phyloP scores from a whole-genome alignment of 768 basidiomycete species.

The Suillus brevipes region DNA sequence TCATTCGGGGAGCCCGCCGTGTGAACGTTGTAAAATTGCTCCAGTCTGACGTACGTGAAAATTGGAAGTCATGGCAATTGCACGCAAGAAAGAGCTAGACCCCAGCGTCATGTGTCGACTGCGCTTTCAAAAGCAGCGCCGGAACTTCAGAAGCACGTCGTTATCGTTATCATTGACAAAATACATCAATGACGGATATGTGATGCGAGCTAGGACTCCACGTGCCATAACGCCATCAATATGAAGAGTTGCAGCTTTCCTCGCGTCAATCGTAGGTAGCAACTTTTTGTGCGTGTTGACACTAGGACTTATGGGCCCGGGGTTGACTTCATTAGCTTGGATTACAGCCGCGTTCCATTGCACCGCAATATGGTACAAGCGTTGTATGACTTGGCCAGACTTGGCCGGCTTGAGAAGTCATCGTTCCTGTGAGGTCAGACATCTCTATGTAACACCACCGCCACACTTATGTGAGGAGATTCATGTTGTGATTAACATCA shows the following conservation, averaged over 20 bases:
- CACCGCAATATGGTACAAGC: background rate
- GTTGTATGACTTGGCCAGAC: background rate
- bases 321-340: background rate
- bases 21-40: background rate
- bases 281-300: background rate
- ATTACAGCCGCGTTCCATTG: background rate
- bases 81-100: no score
- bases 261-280: background rate
- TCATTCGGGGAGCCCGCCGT: background rate
- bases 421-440: background rate
- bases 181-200: background rate
- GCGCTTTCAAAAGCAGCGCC: background rate
- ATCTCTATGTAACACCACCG: background rate
- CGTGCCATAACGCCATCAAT: background rate
- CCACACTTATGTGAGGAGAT: background rate
- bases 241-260: background rate
- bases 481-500: background rate
- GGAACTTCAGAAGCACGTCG: background rate
- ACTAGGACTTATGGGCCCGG: background rate
- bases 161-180: background rate
- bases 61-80: no score
- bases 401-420: background rate
- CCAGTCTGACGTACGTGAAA: no score
- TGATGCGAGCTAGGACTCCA: background rate
- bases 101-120: background rate